These are phyloP conservation scores for Polychytrium aggregatum DNA, from an alignment of 192 early-diverging fungal species.

Conservation along the genomic window DNA sequence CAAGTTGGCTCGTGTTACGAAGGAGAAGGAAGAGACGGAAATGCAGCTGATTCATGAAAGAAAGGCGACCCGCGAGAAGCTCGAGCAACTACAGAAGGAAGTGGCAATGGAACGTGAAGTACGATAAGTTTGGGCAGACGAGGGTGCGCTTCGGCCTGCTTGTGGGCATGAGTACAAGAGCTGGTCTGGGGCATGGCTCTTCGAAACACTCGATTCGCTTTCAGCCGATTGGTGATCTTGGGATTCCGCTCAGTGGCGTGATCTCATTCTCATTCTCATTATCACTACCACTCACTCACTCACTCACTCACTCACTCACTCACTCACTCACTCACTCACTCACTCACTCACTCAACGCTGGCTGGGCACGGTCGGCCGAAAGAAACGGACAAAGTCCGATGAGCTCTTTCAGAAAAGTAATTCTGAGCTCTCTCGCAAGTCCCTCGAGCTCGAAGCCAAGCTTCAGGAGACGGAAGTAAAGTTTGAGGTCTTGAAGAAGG, in stretches of 20 bases:
- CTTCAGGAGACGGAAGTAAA: conserved; percentile 22
- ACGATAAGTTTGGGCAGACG: background rate
- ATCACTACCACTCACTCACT: background rate
- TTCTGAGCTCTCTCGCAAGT: conserved; percentile 2
- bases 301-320: no score
- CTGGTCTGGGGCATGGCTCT: no score
- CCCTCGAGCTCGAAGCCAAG: conserved; percentile 26
- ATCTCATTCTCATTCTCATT: no score
- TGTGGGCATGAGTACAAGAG: no score
- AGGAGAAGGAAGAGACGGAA: conserved; percentile 11
- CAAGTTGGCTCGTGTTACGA: conserved; percentile 8
- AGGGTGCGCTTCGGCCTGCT: no score
- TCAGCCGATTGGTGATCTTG: no score
- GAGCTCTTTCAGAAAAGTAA: conserved; percentile 2
- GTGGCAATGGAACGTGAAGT: conserved; percentile 29
- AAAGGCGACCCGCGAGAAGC: background rate
- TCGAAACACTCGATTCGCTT: no score
- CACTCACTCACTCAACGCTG: background rate
- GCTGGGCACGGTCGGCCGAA: background rate
- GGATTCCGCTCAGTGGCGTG: no score
- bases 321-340: no score
- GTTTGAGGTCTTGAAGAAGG: conserved; percentile 25
- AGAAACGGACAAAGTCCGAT: conserved; percentile 17
- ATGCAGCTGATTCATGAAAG: conserved; percentile 8
- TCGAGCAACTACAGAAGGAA: conserved; percentile 23